Percentiles rank a stretch among this genome's conserved stretches.
These are phyloP conservation scores for Albugo laibachii DNA, from an alignment of 352 stramenopile species.

Conservation along the genomic window DNA sequence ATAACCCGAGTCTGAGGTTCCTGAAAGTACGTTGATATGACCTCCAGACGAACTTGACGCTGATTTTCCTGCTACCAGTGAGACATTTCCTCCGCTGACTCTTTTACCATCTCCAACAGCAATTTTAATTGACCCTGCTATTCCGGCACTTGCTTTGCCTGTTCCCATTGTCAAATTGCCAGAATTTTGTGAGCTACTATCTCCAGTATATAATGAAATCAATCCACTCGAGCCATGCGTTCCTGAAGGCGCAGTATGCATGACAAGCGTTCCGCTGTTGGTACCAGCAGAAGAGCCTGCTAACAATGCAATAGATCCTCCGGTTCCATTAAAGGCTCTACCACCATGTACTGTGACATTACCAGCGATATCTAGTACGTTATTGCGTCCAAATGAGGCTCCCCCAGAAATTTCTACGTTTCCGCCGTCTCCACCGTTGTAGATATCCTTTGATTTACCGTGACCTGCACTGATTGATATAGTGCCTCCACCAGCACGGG, in stretches of 20 bases:
- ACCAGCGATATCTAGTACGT: slow-evolving; percentile 16
- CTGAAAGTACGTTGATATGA: slow-evolving; percentile 19
- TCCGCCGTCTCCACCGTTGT: slow-evolving; percentile 26
- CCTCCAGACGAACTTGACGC: slow-evolving; percentile 12
- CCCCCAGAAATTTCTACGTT: slow-evolving; percentile 27
- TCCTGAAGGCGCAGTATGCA: slow-evolving; percentile 15
- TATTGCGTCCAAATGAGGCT: slow-evolving; percentile 18
- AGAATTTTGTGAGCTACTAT: slow-evolving; percentile 15
- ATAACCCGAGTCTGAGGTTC: slow-evolving; percentile 17
- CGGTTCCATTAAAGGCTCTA: slow-evolving; percentile 15
- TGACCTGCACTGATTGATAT: slow-evolving; percentile 14
- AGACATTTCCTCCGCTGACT: slow-evolving; percentile 19
- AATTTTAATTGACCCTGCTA: slow-evolving; percentile 20
- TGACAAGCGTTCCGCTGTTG: slow-evolving; percentile 21
- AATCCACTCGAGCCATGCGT: slow-evolving; percentile 13
- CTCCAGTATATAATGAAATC: slow-evolving; percentile 15
- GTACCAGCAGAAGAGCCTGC: slow-evolving; percentile 17
- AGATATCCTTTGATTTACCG: slow-evolving; percentile 13
- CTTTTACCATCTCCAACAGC: slow-evolving; percentile 17
- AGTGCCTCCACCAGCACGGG: slow-evolving; percentile 16
- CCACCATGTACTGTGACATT: slow-evolving; percentile 19
- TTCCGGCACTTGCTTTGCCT: slow-evolving; percentile 16
- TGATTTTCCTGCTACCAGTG: slow-evolving; percentile 19
- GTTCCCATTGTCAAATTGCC: slow-evolving; percentile 22
- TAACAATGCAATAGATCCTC: slow-evolving; percentile 20